Evolutionary conservation across 345 rosid species (phyloP).

Genomic region (Populus euphratica): DNA sequence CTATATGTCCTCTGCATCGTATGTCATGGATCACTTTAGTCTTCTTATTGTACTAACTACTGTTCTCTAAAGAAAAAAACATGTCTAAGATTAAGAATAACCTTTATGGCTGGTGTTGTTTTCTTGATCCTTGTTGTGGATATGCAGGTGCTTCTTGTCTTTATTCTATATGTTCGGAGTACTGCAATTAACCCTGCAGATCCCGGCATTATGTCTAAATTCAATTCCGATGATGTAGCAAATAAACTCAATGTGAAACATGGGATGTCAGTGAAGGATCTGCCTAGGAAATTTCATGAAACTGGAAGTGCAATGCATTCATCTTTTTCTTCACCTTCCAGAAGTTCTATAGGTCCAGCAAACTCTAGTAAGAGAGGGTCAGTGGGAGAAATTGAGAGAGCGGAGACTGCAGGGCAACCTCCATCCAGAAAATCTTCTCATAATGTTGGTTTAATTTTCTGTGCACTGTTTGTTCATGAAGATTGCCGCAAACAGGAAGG

Average conservation of each 20-base stretch:
- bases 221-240: slow-evolving; percentile 32
- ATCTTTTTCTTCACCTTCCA: slow-evolving; percentile 75
- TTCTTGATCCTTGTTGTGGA: slow-evolving; percentile 7
- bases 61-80: neutral
- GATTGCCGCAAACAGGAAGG: slow-evolving; percentile 74
- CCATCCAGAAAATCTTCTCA: slow-evolving; percentile 30
- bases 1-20: neutral
- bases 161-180: slow-evolving; percentile 88
- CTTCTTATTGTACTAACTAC: neutral
- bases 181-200: slow-evolving; percentile 99
- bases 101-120: slow-evolving; percentile 3
- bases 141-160: slow-evolving; percentile 81
- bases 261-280: slow-evolving; percentile 40
- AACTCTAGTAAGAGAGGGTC: slow-evolving; percentile 72
- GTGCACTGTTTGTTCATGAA: slow-evolving; percentile 72
- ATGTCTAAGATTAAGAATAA: neutral
- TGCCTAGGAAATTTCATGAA: slow-evolving; percentile 51
- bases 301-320: slow-evolving; percentile 51
- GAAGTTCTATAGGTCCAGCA: slow-evolving; percentile 58
- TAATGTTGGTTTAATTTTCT: slow-evolving; percentile 57
- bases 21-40: neutral
- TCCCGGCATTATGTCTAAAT: slow-evolving; percentile 92
- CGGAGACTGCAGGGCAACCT: slow-evolving; percentile 30
- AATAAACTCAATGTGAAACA: slow-evolving; percentile 31
- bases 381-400: slow-evolving; percentile 42